A percentile compares a stretch with the other conserved stretches of the same genome.
phyloP scores from a whole-genome alignment of 2,329 filamentous ascomycete species.

The Beauveria sp. region DNA sequence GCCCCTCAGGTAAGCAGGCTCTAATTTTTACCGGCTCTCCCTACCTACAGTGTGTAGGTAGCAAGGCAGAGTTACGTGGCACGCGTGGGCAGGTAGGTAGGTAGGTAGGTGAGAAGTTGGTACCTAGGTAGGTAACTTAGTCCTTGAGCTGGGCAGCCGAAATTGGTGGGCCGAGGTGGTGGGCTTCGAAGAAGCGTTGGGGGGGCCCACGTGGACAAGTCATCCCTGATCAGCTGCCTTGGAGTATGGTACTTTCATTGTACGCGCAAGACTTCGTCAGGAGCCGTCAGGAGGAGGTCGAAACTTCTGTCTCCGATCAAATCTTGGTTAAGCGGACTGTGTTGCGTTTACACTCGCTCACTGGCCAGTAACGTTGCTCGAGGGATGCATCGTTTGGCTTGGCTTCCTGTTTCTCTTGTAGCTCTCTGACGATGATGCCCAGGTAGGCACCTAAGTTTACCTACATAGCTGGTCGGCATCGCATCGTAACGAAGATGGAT shows the following conservation, averaged over 20 bases:
- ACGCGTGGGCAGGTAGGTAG: too few species aligned
- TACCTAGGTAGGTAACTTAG: too few species aligned
- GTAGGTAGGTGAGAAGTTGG: too few species aligned
- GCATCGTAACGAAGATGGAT: too few species aligned
- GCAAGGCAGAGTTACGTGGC: too few species aligned
- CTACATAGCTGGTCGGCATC: not conserved
- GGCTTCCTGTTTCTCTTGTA: too few species aligned
- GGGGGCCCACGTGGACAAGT: conserved; percentile 11
- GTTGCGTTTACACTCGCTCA: not conserved
- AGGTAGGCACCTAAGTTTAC: not conserved
- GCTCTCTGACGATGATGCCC: not conserved
- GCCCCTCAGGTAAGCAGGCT: not conserved
- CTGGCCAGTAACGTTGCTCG: not conserved
- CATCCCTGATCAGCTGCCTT: conserved; percentile 6
- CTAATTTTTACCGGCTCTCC: too few species aligned
- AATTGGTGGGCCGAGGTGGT: conserved; percentile 13
- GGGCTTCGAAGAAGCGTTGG: conserved; percentile 10
- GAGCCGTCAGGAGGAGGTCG: not conserved
- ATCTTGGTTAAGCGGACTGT: not conserved
- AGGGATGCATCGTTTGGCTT: not conserved
- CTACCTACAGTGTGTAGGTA: too few species aligned
- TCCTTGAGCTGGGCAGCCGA: not conserved
- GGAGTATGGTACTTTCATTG: not conserved
- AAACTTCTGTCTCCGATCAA: too few species aligned
- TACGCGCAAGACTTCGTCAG: conserved; percentile 1